Evolutionary conservation across 2,329 filamentous ascomycete species (phyloP).

Genomic region (Trichoderma gracile): DNA sequence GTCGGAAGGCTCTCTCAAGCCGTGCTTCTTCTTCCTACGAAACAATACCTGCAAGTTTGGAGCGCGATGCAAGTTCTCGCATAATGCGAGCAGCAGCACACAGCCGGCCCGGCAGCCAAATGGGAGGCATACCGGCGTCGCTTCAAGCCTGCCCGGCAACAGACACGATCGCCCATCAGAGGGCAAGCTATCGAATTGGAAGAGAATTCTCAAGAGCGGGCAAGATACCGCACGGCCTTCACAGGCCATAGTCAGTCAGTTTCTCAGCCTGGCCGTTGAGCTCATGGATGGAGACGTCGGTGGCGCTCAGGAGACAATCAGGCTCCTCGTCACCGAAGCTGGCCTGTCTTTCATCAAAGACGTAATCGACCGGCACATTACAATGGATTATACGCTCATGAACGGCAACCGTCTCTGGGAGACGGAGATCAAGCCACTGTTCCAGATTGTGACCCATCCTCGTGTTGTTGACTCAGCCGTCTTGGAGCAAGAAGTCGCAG

Average conservation of each 20-base stretch:
- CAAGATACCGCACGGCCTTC: constrained; percentile 2
- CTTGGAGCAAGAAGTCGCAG: constrained; percentile 42
- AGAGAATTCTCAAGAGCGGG: constrained; percentile 23
- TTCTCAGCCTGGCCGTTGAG: constrained; percentile 30
- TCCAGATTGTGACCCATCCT: constrained; percentile 40
- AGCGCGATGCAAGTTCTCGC: constrained; percentile 25
- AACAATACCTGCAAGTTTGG: constrained; percentile 27
- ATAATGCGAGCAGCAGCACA: background rate
- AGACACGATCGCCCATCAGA: constrained; percentile 7
- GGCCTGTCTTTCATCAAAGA: constrained; percentile 36
- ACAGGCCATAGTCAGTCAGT: constrained; percentile 15
- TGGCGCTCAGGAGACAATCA: constrained; percentile 29
- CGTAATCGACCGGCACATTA: constrained; percentile 33
- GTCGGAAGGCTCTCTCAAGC: background rate
- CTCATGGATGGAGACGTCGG: constrained; percentile 31
- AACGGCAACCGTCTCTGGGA: constrained; percentile 31
- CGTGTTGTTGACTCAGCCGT: constrained; percentile 41
- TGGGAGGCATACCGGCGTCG: background rate
- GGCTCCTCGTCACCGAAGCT: constrained; percentile 33
- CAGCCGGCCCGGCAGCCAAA: background rate
- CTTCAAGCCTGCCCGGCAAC: background rate
- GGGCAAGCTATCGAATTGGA: constrained; percentile 31
- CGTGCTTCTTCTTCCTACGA: constrained; percentile 12
- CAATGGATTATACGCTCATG: background rate
- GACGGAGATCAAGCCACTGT: constrained; percentile 37